phyloP scores from a whole-genome alignment of 768 basidiomycete species.

The Phlegmacium glaucopus region DNA sequence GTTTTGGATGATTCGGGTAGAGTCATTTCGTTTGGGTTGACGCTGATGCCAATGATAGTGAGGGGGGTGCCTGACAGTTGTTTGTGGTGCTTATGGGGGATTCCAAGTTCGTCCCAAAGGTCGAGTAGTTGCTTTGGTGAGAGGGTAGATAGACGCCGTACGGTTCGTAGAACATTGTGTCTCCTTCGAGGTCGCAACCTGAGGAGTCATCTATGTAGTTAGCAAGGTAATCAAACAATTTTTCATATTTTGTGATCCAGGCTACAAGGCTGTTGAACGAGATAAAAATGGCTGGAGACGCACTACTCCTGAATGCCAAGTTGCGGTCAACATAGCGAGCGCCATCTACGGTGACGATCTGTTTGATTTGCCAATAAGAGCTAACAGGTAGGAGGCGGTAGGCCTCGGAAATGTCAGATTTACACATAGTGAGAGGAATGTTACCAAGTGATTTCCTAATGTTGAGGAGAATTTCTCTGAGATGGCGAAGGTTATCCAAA shows the following conservation, averaged over 20 bases:
- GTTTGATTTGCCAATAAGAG: slow-evolving; percentile 38
- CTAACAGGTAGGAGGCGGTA: slow-evolving; percentile 35
- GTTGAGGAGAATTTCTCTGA: slow-evolving; percentile 8
- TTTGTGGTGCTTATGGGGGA: slow-evolving; percentile 33
- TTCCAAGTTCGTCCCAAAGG: slow-evolving; percentile 35
- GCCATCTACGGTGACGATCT: slow-evolving; percentile 26
- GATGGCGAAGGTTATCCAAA: slow-evolving; percentile 15
- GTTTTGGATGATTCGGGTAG: slow-evolving; percentile 14
- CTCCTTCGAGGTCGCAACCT: slow-evolving; percentile 18
- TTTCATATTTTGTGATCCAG: slow-evolving; percentile 31
- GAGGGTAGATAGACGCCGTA: slow-evolving; percentile 16
- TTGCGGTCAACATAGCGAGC: slow-evolving; percentile 16
- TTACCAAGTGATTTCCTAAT: neutral
- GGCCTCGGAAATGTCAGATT: slow-evolving; percentile 34
- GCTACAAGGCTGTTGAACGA: slow-evolving; percentile 27
- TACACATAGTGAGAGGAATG: slow-evolving; percentile 20
- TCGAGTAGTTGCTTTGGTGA: slow-evolving; percentile 27
- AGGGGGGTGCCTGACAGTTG: slow-evolving; percentile 29
- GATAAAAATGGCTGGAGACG: slow-evolving; percentile 21
- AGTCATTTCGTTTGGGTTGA: slow-evolving; percentile 27
- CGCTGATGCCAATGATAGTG: slow-evolving; percentile 34
- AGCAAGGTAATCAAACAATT: slow-evolving; percentile 13
- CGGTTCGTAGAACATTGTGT: slow-evolving; percentile 18
- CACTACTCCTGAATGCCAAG: slow-evolving; percentile 23
- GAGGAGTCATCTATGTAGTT: slow-evolving; percentile 34